Base-by-base conservation (phyloP, 129 eudicot genomes). In the Calendula officinalis region DNA sequence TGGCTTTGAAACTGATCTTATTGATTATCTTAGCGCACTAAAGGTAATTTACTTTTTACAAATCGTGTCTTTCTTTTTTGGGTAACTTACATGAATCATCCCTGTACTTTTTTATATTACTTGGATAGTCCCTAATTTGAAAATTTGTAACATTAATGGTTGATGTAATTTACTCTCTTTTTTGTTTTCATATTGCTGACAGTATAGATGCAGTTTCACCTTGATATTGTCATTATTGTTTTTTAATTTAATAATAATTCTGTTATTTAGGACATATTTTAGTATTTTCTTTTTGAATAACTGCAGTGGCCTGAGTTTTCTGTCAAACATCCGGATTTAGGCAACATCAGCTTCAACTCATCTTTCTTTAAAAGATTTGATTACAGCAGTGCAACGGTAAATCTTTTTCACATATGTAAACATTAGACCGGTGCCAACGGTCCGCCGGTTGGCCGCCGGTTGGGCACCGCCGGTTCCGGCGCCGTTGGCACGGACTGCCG, bases 221-320 rank as follows among this genome's bases (percentile, higher is more conserved):
- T 11, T 69, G 5, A 46, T 35, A 36, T 10, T 45, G 12, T 57
- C 27, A 45, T 35, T n/a, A 14, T 11, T 13, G 34, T 35, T n/a
- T 22, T 22, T 14, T 11, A 36, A 34, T 57, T 69, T 3, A 39
- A 38, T 37, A n/a, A 36, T 59, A 48, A 8, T 47, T 48, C 11
- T 35, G 4, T 2, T 9, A 15, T 45, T 34, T 17, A 42, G 33
- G 50, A 8, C 57, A 3, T 38, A 70, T 56, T 54, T 36, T 55
- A 5, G 44, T 62, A 62, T 56, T 56, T 60, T 42, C 43, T 3
- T 8, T 60, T 68, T 51, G 10, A 36, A 38, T 66, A 30, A 56
- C 47, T 88, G 83, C 92, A 92, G 99, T 83, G 82, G 82, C 96
- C 92, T 13, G 96, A 77, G 68, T 79, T 92, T 72, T 62, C 77